Evolutionary conservation across 306 rosid genomes (phyloP).

Genomic region (Rosa chinensis): DNA sequence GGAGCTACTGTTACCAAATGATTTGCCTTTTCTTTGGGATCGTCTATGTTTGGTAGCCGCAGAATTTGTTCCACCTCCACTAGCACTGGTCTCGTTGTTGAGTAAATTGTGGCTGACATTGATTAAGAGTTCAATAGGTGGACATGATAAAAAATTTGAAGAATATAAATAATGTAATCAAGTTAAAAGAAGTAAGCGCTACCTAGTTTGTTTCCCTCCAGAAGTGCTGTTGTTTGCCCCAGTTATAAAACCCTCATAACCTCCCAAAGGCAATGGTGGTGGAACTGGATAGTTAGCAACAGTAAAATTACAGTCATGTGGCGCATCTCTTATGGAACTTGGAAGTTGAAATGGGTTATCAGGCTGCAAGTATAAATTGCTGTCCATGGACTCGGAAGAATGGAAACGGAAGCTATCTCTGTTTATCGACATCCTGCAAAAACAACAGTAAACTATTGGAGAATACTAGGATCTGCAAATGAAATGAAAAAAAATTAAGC

Average conservation of each 20-base stretch:
- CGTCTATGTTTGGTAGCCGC: not conserved
- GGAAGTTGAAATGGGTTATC: not conserved
- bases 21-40: not conserved
- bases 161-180: not conserved
- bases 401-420: not conserved
- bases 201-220: constrained; percentile 5
- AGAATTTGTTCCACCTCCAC: not conserved
- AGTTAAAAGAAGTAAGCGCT: not conserved
- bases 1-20: constrained; percentile 19
- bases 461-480: no score
- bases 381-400: not conserved
- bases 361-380: not conserved
- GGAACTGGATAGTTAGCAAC: not conserved
- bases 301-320: not conserved
- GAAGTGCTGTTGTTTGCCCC: not conserved
- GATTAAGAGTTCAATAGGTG: not conserved
- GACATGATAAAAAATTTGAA: not conserved
- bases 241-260: not conserved
- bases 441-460: no score
- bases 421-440: not conserved
- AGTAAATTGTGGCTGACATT: not conserved
- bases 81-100: not conserved
- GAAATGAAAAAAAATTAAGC: no score
- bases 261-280: not conserved
- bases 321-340: not conserved